These are phyloP conservation scores for Salix suchowensis DNA, from an alignment of 345 rosid genomes.

Conservation along the genomic window DNA sequence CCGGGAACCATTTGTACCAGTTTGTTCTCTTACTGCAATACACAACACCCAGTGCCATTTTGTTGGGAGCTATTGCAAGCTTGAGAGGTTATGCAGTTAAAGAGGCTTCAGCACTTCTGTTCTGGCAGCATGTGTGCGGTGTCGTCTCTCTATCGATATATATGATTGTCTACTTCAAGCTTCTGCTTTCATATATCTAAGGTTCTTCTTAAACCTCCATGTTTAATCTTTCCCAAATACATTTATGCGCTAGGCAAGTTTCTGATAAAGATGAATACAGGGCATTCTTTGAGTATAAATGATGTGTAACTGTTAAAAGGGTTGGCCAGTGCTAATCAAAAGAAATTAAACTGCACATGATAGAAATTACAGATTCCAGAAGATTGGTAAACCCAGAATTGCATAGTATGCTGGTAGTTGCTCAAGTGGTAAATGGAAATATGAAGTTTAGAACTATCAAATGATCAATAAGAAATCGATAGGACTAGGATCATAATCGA, in stretches of 20 bases:
- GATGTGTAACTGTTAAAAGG: not conserved
- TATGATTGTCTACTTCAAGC: constrained; percentile 61
- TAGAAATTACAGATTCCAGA: not conserved
- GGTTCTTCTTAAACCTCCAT: not conserved
- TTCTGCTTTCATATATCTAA: constrained; percentile 34
- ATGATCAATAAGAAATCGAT: not conserved
- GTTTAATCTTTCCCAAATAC: not conserved
- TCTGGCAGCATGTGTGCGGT: constrained; percentile 91
- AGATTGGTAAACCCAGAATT: not conserved
- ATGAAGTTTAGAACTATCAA: not conserved
- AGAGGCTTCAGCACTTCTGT: constrained; percentile 82
- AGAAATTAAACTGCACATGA: not conserved
- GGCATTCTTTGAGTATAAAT: not conserved
- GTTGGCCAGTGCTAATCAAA: not conserved
- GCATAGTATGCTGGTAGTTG: not conserved
- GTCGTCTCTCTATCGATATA: constrained; percentile 71
- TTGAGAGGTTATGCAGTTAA: constrained; percentile 81
- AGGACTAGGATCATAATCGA: no score
- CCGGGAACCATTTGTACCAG: constrained; percentile 60
- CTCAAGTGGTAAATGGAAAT: not conserved
- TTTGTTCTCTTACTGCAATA: constrained; percentile 85
- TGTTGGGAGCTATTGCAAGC: constrained; percentile 89
- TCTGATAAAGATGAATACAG: not conserved
- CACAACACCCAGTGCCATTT: constrained; percentile 85
- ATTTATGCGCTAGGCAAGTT: not conserved